Evolutionary conservation across 1,139 yeast genomes (phyloP), one percentile per base, ranked within the genome.

Genomic region (Arxiozyma bovina): DNA sequence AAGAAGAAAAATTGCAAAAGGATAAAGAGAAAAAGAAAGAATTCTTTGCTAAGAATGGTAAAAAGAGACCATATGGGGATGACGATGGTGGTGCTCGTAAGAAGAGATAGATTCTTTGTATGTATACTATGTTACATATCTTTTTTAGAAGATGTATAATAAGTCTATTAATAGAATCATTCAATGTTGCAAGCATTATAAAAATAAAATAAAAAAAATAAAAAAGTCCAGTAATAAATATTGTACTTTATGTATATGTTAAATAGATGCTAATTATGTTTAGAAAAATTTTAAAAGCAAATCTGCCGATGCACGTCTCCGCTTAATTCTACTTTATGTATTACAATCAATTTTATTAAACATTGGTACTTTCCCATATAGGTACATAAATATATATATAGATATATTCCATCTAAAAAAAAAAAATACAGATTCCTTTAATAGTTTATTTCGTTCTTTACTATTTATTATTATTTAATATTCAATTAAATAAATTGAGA

Each of bases 1-100:
- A 86, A 58, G 94, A 84, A 63, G 72, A 77, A 50, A 83, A 83
- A 66, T 75, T 74, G 50, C 94, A 89, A 59, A 86, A 87, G 71
- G 93, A 87, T 60, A 82, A 79, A 66, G 91, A 87, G 68, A 81
- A 88, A 67, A 91, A 90, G 77, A 88, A 87, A 74, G 96, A 89
- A 55, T 90, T 74, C 68, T 93, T 93, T 66, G 78, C 85, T 51
- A 82, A 77, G 61, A 83, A 83, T 63, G 88, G 91, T 42, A 82
- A 80, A 67, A 87, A 85, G 74, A 79, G 90, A 70, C 73, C 77
- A 34, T 71, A 75, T 58, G 77, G 73, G 52, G 75, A 73, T 42
- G 70, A 65, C 23, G 73, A 71, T 17, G 68, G 68, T 58, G 70
- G 70, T 25, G 50, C 59, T 9, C 64, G 65, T 51, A 65, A 58